These are phyloP conservation scores for Cryptosporidium muris DNA, from an alignment of 169 alveolate species.

Conservation along the genomic window DNA sequence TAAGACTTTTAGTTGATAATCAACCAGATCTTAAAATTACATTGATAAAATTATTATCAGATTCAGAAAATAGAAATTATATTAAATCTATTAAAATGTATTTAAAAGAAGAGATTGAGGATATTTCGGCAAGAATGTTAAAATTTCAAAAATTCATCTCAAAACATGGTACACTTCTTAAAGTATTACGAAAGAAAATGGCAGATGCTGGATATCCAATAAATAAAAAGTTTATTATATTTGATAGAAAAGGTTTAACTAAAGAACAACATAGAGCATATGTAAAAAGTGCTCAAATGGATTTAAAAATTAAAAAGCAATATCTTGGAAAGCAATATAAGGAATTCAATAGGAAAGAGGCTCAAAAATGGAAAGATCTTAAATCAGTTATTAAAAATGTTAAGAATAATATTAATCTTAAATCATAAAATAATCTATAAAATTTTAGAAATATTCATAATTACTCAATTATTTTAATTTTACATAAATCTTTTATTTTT, in stretches of 20 bases:
- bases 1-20: conserved; percentile 3
- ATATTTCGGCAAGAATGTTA: conserved; percentile 1
- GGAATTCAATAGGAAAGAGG: conserved; percentile 9
- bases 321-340: conserved; percentile 2
- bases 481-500: not conserved
- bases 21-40: conserved; percentile 20
- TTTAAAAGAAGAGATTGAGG: conserved; percentile 1
- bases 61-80: conserved; percentile 2
- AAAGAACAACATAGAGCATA: conserved; percentile 43
- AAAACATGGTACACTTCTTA: conserved; percentile 26
- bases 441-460: not conserved
- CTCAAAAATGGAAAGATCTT: conserved; percentile 25
- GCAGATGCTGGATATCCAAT: conserved; percentile 56
- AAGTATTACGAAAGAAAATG: conserved; percentile 29
- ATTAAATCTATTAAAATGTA: conserved; percentile 20
- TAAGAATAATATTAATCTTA: not conserved
- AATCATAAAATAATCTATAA: too few relatives aligned
- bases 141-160: conserved; percentile 54
- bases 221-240: conserved; percentile 27
- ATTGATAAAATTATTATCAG: conserved; percentile 12
- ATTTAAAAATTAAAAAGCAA: conserved; percentile 1
- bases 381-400: not conserved
- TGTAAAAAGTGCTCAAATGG: conserved; percentile 35
- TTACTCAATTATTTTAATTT: not conserved
- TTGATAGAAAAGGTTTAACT: conserved; percentile 64